Percentiles rank a stretch among this genome's conserved stretches.
These are phyloP conservation scores for Apium graveolens DNA, from an alignment of 129 eudicot genomes.

Conservation along the genomic window DNA sequence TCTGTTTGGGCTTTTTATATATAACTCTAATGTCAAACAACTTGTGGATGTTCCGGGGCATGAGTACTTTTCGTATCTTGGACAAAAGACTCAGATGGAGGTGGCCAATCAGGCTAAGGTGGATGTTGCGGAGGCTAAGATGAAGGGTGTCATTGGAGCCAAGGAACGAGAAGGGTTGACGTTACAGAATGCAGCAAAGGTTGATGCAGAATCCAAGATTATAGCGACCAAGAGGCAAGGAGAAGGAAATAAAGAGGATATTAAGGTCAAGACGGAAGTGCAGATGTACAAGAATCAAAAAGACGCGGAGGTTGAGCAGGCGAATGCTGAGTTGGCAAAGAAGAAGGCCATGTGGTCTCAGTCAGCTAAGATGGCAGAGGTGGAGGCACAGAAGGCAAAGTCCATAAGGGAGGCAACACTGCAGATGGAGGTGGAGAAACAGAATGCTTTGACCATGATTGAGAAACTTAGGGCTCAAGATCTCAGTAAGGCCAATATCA, in stretches of 20 bases:
- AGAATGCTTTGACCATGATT: conserved; percentile 13
- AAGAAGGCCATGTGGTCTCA: conserved; percentile 18
- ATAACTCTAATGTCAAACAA: conserved; percentile 21
- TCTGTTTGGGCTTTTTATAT: conserved; percentile 15
- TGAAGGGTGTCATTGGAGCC: conserved; percentile 25
- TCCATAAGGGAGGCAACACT: conserved; percentile 10
- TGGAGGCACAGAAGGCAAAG: conserved; percentile 12
- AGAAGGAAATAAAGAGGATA: conserved; percentile 16
- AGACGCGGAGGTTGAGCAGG: conserved; percentile 7
- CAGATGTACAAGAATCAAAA: conserved; percentile 16
- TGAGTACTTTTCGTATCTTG: conserved; percentile 22
- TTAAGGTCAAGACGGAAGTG: conserved; percentile 17
- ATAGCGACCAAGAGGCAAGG: conserved; percentile 12
- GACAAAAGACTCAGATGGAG: conserved; percentile 20
- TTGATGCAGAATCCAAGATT: conserved; percentile 19
- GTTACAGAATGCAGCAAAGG: conserved; percentile 18
- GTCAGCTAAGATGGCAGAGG: conserved; percentile 13
- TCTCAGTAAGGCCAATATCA: conserved; percentile 18
- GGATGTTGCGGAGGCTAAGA: conserved; percentile 23
- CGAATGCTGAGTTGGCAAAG: background rate
- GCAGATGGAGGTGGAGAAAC: conserved; percentile 17
- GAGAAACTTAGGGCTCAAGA: conserved; percentile 21
- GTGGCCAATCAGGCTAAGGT: conserved; percentile 24
- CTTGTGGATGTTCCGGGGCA: conserved; percentile 21
- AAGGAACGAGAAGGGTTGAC: conserved; percentile 18